A percentile compares a stretch with the other conserved stretches of the same genome.
Evolutionary conservation across 1,139 yeast genomes (phyloP).

Genomic region (Protomyces inundatus): DNA sequence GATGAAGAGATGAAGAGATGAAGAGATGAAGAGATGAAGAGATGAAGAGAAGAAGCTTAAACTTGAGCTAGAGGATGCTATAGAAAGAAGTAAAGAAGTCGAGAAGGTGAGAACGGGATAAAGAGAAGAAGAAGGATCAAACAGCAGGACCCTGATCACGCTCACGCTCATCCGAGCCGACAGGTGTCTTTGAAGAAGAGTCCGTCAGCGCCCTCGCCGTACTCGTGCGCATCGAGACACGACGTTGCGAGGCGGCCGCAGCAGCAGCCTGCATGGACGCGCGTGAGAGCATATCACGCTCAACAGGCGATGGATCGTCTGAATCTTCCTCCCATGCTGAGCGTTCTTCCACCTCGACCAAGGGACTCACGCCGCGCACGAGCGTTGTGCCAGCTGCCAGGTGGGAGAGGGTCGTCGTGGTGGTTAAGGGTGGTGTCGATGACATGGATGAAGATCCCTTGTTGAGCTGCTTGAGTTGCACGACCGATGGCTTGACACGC

Average conservation of each 20-base stretch:
- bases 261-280: neutral
- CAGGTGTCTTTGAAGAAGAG: no score
- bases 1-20: no score
- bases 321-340: slow-evolving; percentile 14
- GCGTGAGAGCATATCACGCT: slow-evolving; percentile 14
- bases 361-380: neutral
- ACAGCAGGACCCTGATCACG: no score
- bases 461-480: neutral
- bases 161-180: no score
- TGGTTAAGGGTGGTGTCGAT: neutral
- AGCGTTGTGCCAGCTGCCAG: neutral
- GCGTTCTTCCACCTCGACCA: neutral
- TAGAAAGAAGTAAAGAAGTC: no score
- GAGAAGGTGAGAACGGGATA: no score
- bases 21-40: no score
- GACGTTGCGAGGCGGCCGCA: neutral
- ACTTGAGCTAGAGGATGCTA: no score
- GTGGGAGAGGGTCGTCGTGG: neutral
- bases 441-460: neutral
- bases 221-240: no score
- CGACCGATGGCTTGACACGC: neutral
- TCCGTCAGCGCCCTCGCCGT: no score
- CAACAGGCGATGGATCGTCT: slow-evolving; percentile 11
- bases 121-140: no score
- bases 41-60: no score